Evolutionary conservation across 139 green algal species (phyloP), one percentile per base, ranked within the genome.

Genomic region (Penium margaritaceum): DNA sequence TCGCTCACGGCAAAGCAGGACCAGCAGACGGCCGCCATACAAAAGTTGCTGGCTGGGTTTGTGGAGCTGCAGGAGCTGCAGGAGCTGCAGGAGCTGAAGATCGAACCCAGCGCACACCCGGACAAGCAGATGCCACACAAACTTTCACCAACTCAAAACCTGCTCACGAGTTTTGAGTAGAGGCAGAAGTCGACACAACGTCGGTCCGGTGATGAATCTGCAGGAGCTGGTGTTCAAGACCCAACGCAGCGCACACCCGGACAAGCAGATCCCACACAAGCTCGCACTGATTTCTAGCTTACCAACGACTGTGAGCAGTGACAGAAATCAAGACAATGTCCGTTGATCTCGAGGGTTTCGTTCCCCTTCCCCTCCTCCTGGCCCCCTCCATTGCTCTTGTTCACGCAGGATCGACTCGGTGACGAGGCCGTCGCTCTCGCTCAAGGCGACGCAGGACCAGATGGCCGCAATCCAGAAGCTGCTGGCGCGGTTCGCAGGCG

Each of bases 361-460:
- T 14, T 1, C 3, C 19, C 53, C 24, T 29, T 62, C 19, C n/a
- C 53, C n/a, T 29, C n/a, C 29, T 62, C n/a, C 21, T 29, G 21
- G 12, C 19, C 53, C 12, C 53, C 53, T 35, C n/a, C 3, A 62
- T 34, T 14, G 21, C n/a, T 7, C 6, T 67, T 67, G 29, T 9
- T 41, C 12, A 46, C 14, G 36, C 62, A 69, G 62, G 17, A 69
- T 70, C 12, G 68, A 76, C 60, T 34, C 53, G 36, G 68, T 70
- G 37, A 27, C 68, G 32, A 29, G 68, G 14, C 12, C 34, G 38
- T 30, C 44, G 17, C 21, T 76, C 9, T 37, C 41, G 24, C 60
- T 76, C 21, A 70, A n/a, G 7, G 68, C 53, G 27, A 30, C 63
- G n/a, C 24, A 35, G 27, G 53, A 67, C 12, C 35, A 70, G 36